A percentile compares a stretch with the other conserved stretches of the same genome.
Conservation (phyloP, 148 eudicot genomes). For the Drosera capensis region DNA sequence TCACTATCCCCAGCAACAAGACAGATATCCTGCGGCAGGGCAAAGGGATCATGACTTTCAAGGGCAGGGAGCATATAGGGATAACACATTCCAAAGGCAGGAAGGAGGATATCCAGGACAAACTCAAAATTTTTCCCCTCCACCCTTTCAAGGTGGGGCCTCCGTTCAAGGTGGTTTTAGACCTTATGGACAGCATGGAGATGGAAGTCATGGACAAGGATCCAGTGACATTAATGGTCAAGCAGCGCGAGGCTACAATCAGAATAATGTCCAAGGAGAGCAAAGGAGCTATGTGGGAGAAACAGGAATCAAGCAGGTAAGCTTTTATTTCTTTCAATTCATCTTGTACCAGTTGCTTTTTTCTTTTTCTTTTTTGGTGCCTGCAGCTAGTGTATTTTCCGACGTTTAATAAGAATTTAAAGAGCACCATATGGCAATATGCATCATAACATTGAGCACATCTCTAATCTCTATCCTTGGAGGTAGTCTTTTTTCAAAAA, state of each 20-base stretch:
- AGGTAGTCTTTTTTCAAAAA: too few species aligned
- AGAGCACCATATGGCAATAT: too few species aligned
- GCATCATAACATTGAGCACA: too few species aligned
- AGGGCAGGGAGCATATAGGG: neutral
- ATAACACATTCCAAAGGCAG: too few species aligned
- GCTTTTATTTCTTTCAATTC: slow-evolving; percentile 7
- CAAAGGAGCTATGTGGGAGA: slow-evolving; percentile 16
- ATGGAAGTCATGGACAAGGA: slow-evolving; percentile 12
- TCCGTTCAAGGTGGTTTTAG: slow-evolving; percentile 26
- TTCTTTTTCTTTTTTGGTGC: neutral
- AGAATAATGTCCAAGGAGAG: slow-evolving; percentile 16
- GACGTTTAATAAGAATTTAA: too few species aligned
- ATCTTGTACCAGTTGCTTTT: neutral
- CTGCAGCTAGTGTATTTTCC: too few species aligned
- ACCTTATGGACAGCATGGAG: slow-evolving; percentile 18
- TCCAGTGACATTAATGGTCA: slow-evolving; percentile 5
- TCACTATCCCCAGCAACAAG: slow-evolving; percentile 17
- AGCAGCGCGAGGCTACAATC: slow-evolving; percentile 18
- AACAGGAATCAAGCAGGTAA: slow-evolving; percentile 31
- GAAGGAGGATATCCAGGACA: slow-evolving; percentile 5
- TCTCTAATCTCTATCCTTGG: too few species aligned
- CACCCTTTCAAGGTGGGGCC: slow-evolving; percentile 22
- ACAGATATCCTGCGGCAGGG: neutral
- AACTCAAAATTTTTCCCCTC: slow-evolving; percentile 9
- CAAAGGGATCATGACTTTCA: slow-evolving; percentile 1